Conservation (phyloP, 2,329 filamentous ascomycete species). For the Aspergillus caelatus region DNA sequence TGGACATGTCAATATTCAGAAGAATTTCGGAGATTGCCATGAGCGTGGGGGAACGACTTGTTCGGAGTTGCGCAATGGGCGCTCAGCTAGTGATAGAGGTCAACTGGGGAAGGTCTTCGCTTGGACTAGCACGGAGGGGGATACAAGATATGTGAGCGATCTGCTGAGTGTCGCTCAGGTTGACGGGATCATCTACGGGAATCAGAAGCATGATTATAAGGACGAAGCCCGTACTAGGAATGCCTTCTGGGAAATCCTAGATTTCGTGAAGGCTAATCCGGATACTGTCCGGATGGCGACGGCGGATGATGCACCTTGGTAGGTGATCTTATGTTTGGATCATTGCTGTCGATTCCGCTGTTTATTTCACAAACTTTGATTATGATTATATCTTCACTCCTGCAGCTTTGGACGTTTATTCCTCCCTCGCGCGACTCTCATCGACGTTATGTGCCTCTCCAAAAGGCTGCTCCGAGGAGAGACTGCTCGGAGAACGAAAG, state of each 20-base stretch:
- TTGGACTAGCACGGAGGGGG: slow-evolving; percentile 8
- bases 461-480: no score
- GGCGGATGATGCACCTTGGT: slow-evolving; percentile 10
- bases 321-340: not conserved
- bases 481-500: no score
- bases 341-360: not conserved
- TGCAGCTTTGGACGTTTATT: no score
- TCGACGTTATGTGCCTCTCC: no score
- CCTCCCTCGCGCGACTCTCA: no score
- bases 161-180: not conserved
- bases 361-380: no score
- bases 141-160: not conserved
- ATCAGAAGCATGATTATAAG: not conserved
- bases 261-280: slow-evolving; percentile 12
- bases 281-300: slow-evolving; percentile 16
- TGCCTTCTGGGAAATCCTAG: slow-evolving; percentile 12
- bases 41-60: not conserved
- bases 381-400: no score
- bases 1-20: not conserved
- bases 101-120: slow-evolving; percentile 7
- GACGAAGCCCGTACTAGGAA: not conserved
- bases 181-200: slow-evolving; percentile 12
- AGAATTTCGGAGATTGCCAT: not conserved
- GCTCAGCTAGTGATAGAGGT: not conserved
- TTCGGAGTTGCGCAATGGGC: slow-evolving; percentile 5